These are phyloP conservation scores for Sanghuangporus baumii DNA, from an alignment of 1,284 basidiomycete species.

Conservation along the genomic window DNA sequence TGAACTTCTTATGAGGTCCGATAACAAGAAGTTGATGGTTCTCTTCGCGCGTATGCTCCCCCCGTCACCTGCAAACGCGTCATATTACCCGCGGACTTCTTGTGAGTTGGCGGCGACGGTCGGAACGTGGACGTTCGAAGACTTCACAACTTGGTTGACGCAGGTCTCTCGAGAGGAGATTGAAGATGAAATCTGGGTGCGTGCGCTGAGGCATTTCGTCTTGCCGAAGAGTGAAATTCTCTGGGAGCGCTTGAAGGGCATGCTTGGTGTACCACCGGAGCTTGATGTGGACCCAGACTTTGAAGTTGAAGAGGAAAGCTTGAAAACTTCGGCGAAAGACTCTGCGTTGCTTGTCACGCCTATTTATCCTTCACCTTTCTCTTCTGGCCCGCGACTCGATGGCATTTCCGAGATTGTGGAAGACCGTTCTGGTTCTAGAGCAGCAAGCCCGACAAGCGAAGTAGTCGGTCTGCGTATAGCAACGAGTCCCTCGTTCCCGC, in stretches of 20 bases:
- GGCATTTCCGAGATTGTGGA: constrained; percentile 6
- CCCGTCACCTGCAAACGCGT: constrained; percentile 24
- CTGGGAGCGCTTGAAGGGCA: constrained; percentile 78
- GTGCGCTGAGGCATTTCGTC: constrained; percentile 59
- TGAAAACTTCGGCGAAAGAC: neutral
- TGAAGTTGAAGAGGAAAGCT: neutral
- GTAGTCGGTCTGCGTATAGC: constrained; percentile 13
- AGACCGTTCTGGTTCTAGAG: neutral
- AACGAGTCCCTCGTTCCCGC: constrained; percentile 1
- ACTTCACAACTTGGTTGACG: constrained; percentile 57
- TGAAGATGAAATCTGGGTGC: constrained; percentile 59
- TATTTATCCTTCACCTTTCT: constrained; percentile 3
- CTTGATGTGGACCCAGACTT: constrained; percentile 44
- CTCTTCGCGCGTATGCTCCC: constrained; percentile 66
- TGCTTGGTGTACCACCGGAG: constrained; percentile 71
- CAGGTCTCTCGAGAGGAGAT: constrained; percentile 50
- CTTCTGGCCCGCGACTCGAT: neutral
- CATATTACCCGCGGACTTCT: constrained; percentile 23
- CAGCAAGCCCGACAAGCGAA: neutral
- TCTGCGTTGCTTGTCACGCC: neutral
- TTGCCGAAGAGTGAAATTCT: constrained; percentile 67
- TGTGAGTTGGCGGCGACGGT: constrained; percentile 24
- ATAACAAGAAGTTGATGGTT: constrained; percentile 61
- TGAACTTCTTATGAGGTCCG: constrained; percentile 52
- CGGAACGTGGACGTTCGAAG: constrained; percentile 51